Evolutionary conservation across 371 early-diverging fungal species (phyloP), one percentile per base, ranked within the genome.

Genomic region (Apophysomyces trapeziformis): DNA sequence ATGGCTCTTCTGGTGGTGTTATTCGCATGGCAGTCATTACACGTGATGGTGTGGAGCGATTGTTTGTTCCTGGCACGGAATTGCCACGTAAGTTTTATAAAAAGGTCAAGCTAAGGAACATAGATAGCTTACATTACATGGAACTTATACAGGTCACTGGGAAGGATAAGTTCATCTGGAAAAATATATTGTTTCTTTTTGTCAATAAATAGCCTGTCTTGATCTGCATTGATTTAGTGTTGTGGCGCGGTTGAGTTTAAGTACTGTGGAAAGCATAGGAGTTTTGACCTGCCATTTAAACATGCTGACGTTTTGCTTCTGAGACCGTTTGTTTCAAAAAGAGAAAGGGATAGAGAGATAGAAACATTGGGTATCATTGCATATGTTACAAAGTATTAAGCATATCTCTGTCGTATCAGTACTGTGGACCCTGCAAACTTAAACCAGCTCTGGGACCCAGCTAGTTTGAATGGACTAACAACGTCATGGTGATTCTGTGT

Each of bases 1-100:
- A 99, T 80, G 99, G 97, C 39, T 94, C 96, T 21, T 99, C 99
- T 36, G 99, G 99, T 64, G 99, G 99, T 73, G 94, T 95, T 60
- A 94, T 99, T 68, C 92, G 99, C 64, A 78, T 99, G 72, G 97
- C 99, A 7, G 86, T 99, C 59, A 98, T 99, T 64, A 95, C 92
- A 60, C 84, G 95, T 75, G 89, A 90, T 38, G 94, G 95, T 38
- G 98, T 99, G 13, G 92, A 97, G 73, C 87, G 96, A 67, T 76
- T 93, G 65, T 94, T 98, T 81, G 84, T 96, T 66, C 93, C 94
- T 47, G 99, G 99, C 54, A 82, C 96, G 73, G 61, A 93, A 78
- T 87, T 97, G 54, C 94, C 94, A 56, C 78, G 80, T 82, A 82
- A 69, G 63, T 58, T 9, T 1, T 16, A 18, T n/a, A 4, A 0